phyloP scores from a whole-genome alignment of 2,329 filamentous ascomycete species.

The Pseudogymnoascus sp. region DNA sequence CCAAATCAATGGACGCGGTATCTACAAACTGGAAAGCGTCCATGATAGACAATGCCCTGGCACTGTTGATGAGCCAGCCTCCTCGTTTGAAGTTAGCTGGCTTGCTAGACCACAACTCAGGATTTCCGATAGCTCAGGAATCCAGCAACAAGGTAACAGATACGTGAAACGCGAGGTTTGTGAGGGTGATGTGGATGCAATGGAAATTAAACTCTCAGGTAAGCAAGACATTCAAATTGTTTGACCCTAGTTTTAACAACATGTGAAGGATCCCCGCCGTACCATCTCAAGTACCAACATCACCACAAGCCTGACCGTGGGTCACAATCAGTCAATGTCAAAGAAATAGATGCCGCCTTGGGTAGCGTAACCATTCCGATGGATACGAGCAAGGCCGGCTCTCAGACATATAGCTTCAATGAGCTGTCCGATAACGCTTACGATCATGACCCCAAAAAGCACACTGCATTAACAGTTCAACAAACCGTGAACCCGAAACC shows the following conservation, averaged over 20 bases:
- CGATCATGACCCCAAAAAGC: slow-evolving; percentile 58
- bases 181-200: slow-evolving; percentile 85
- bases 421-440: slow-evolving; percentile 82
- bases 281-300: slow-evolving; percentile 73
- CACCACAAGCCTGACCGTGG: slow-evolving; percentile 62
- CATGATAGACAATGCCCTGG: slow-evolving; percentile 76
- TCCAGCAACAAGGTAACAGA: slow-evolving; percentile 44
- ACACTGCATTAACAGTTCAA: slow-evolving; percentile 59
- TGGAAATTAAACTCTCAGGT: slow-evolving; percentile 75
- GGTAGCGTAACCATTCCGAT: slow-evolving; percentile 71
- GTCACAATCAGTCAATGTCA: slow-evolving; percentile 54
- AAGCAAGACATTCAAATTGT: slow-evolving; percentile 27
- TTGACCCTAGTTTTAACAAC: neutral
- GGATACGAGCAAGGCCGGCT: slow-evolving; percentile 75
- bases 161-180: slow-evolving; percentile 77
- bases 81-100: slow-evolving; percentile 74
- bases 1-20: slow-evolving; percentile 57
- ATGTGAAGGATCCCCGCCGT: slow-evolving; percentile 64
- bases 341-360: slow-evolving; percentile 68
- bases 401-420: slow-evolving; percentile 79
- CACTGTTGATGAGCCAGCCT: slow-evolving; percentile 63
- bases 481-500: slow-evolving; percentile 82
- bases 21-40: slow-evolving; percentile 72
- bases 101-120: slow-evolving; percentile 69
- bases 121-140: slow-evolving; percentile 55